Evolutionary conservation across 257 asterid species (phyloP), one percentile per base, ranked within the genome.

Genomic region (Jacaranda mimosifolia): DNA sequence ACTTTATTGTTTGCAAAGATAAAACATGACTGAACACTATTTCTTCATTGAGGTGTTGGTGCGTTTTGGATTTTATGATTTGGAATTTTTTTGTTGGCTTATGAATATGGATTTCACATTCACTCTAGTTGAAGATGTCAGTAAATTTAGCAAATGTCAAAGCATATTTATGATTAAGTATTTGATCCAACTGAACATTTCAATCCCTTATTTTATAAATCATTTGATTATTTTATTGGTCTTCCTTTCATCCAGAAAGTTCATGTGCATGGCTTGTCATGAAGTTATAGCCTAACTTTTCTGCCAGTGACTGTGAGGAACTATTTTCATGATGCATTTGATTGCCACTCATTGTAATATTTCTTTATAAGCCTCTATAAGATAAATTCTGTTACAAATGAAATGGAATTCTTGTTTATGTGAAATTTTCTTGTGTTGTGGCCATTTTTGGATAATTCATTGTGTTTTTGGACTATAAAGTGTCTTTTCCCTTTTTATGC

Each of bases 401-500:
- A 42, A 40, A 19, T 53, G 12, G 43, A 32, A 42, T 57, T 39
- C 38, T 74, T 5, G 12, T 68, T 51, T 72, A 52, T 14, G 13
- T 39, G 67, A 57, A 70, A 26, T 43, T 79, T 62, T 10, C 40
- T 73, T 64, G 45, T 42, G 32, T 63, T 18, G 39, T 74, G 48
- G 19, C 32, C 36, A 14, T 12, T 39, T 66, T 52, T 46, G 15
- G 73, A 9, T 35, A 14, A 13, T 6, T 60, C 10, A 52, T 49
- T 59, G 60, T 56, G 17, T 49, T 76, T 73, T 46, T 5, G 63
- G 38, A 35, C 57, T 69, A 60, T 38, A 46, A 17, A 15, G 51
- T 66, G 56, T 9, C 67, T 70, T 57, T 35, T 11, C 39, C 74
- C 75, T 66, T 55, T 74, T 63, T 75, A 39, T 88, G 76, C 60